Base-by-base conservation (phyloP, 2,329 filamentous ascomycete genomes). In the Cladosporium austrohemisphaericum region DNA sequence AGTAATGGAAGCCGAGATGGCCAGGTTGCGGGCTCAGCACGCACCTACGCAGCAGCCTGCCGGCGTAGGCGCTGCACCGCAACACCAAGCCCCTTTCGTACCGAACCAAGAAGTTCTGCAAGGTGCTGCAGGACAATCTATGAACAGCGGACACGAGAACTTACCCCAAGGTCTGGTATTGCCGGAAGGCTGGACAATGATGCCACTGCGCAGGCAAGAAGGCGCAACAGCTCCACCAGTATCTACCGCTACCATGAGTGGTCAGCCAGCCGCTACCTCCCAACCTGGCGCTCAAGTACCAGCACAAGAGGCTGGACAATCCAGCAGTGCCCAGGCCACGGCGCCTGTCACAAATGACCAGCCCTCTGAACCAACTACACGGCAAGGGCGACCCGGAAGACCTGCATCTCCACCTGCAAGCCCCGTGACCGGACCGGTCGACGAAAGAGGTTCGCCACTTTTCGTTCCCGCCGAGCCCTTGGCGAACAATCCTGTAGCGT, bases 1-100 rank as follows among this genome's bases (percentile, higher is more conserved):
- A 45, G 70, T 81, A 13, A 72, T 93, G 52, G 78, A 86, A 52
- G 69, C 71, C 16, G 88, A 93, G 64, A 66, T 93, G 41, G 73
- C 79, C 26, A 78, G 84, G 52, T 71, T 91, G 47, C 81, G 85
- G 19, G 74, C 59, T 11, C 49, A 58, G 16, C 55, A 60, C 9
- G 41, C 60, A n/a, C 57, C 56, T 9, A 48, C 44, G 13, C 57
- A 60, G 19, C 58, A 45, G 22, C 51, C 57, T 36, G 38, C 54
- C 20, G 55, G 54, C 13, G 51, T 47, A n/a, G 36, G 14, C 9
- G 44, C 40, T 13, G 55, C 51, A n/a, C 46, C 51, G 14, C 50
- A 51, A 22, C 36, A 43, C 28, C 57, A 49, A 23, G 36, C 44
- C 3, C 33, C 33, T 14, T 38, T 47, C 26, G 28, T 25, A n/a